A percentile compares a stretch with the other conserved stretches of the same genome.
phyloP scores from a whole-genome alignment of 768 basidiomycete genomes.

The Calocera cornea region DNA sequence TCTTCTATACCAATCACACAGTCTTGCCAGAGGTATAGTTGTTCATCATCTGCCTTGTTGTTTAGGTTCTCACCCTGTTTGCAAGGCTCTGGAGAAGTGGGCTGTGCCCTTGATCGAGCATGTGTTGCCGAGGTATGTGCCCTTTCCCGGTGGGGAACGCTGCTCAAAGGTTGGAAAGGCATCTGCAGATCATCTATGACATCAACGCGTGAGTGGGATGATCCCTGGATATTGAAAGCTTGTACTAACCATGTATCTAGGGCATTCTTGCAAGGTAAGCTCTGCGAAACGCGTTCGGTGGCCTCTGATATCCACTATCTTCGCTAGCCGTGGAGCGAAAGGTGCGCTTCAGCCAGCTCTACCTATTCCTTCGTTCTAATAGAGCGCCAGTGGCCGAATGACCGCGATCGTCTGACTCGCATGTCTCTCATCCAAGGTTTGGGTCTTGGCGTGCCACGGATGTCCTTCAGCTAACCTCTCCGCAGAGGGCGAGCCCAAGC shows the following conservation, averaged over 20 bases:
- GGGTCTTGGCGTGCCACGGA: conserved; percentile 4
- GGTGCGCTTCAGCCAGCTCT: neutral
- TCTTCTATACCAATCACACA: conserved; percentile 94
- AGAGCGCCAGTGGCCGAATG: conserved; percentile 67
- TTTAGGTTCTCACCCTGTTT: neutral
- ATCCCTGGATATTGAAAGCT: conserved; percentile 21
- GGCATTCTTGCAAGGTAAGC: conserved; percentile 54
- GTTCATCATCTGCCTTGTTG: neutral
- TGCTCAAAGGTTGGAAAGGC: conserved; percentile 27
- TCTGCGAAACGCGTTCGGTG: neutral
- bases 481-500: conserved; percentile 70
- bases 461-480: neutral
- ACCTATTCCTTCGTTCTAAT: conserved; percentile 49
- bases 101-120: conserved; percentile 73
- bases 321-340: neutral
- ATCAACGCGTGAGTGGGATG: conserved; percentile 43
- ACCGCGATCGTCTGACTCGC: conserved; percentile 59
- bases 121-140: conserved; percentile 57
- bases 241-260: neutral
- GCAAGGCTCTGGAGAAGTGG: conserved; percentile 21
- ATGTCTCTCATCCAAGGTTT: conserved; percentile 89
- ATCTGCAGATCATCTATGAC: conserved; percentile 86
- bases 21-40: conserved; percentile 60
- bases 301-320: neutral
- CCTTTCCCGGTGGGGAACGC: conserved; percentile 5